Conservation (phyloP, 345 rosid genomes). For the Acer saccharum region DNA sequence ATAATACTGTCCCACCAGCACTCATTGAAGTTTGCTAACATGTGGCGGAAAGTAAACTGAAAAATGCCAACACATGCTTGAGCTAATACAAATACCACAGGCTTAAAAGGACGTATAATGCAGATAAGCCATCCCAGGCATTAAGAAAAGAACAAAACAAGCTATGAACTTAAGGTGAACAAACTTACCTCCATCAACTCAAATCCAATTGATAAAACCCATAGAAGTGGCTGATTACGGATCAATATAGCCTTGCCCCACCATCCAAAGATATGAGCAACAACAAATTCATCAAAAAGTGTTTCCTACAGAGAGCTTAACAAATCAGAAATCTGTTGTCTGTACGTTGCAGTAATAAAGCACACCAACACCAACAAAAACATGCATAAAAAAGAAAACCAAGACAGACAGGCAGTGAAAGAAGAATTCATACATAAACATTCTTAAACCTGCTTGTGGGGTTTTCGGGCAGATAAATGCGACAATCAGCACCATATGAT, state of each 20-base stretch:
- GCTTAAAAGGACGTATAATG: neutral
- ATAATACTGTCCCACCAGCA: conserved; percentile 99
- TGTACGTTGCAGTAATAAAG: neutral
- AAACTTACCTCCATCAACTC: conserved; percentile 93
- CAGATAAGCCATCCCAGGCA: neutral
- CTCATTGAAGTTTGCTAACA: conserved; percentile 98
- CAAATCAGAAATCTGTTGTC: conserved; percentile 18
- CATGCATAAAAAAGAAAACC: neutral
- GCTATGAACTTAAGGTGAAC: conserved; percentile 10
- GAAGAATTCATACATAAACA: conserved; percentile 96
- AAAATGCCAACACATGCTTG: conserved; percentile 20
- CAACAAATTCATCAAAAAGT: conserved; percentile 89
- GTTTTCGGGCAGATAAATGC: conserved; percentile 81
- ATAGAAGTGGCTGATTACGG: conserved; percentile 93
- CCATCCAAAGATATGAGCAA: conserved; percentile 99
- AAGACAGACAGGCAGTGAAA: conserved; percentile 34
- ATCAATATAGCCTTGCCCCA: conserved; percentile 99
- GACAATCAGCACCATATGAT: conserved; percentile 97
- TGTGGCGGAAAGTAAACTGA: conserved; percentile 95
- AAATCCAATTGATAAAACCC: conserved; percentile 97
- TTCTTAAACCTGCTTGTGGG: conserved; percentile 98
- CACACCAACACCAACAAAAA: conserved; percentile 1
- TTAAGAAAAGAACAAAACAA: neutral
- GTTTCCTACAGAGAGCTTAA: conserved; percentile 58
- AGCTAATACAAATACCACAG: neutral